Percentiles rank a stretch among this genome's conserved stretches.
phyloP scores from a whole-genome alignment of 805 yeast genomes.

The Yarrowia deformans region DNA sequence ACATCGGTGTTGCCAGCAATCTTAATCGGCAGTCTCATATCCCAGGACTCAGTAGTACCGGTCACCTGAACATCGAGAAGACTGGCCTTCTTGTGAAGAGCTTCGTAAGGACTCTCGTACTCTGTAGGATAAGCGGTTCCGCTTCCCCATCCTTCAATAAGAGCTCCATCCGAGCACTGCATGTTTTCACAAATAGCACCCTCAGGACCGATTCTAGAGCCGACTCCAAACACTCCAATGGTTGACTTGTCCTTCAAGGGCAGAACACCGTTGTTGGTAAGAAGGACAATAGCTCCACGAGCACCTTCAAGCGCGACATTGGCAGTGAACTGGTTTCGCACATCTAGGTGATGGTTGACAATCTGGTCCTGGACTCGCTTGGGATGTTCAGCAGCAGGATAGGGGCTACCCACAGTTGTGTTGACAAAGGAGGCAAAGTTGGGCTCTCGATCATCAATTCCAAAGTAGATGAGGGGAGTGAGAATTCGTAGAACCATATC shows the following conservation, averaged over 20 bases:
- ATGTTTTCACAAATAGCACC: slow-evolving; percentile 64
- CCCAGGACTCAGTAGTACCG: slow-evolving; percentile 13
- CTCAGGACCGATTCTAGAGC: slow-evolving; percentile 58
- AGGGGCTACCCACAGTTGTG: slow-evolving; percentile 54
- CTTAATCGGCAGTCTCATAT: neutral
- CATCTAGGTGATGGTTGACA: slow-evolving; percentile 63
- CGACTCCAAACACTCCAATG: slow-evolving; percentile 47
- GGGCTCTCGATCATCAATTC: slow-evolving; percentile 52
- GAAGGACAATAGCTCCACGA: slow-evolving; percentile 59
- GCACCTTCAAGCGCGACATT: slow-evolving; percentile 61
- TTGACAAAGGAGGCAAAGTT: slow-evolving; percentile 66
- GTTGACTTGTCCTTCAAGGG: slow-evolving; percentile 59
- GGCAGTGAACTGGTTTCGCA: slow-evolving; percentile 56
- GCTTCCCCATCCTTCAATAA: slow-evolving; percentile 71
- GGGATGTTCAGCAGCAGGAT: slow-evolving; percentile 51
- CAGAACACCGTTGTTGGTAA: slow-evolving; percentile 61
- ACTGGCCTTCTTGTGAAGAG: slow-evolving; percentile 55
- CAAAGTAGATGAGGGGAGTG: slow-evolving; percentile 55
- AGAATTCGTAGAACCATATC: slow-evolving; percentile 69
- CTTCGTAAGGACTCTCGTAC: slow-evolving; percentile 65
- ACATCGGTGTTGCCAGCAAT: slow-evolving; percentile 52
- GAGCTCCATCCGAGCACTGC: slow-evolving; percentile 60
- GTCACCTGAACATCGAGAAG: neutral
- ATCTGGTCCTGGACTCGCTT: slow-evolving; percentile 58
- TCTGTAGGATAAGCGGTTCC: slow-evolving; percentile 64